Evolutionary conservation across 352 stramenopile species (phyloP).

Genomic region (Pythium insidiosum): DNA sequence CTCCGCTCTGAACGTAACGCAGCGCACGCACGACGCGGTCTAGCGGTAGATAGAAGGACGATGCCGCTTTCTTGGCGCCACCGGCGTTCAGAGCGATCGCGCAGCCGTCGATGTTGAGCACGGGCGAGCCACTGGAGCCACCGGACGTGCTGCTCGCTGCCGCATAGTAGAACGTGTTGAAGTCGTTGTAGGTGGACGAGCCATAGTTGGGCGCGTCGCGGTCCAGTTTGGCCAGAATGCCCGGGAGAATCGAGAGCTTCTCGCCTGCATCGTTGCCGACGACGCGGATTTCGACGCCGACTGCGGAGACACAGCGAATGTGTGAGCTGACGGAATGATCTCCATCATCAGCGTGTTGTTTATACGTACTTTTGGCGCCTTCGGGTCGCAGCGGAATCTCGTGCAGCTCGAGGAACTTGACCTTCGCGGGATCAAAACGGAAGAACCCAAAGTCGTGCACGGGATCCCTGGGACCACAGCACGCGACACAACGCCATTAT

Average conservation of each 20-base stretch:
- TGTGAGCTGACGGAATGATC: too few relatives aligned
- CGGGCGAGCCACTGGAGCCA: slow-evolving; percentile 83
- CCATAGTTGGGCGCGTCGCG: slow-evolving; percentile 87
- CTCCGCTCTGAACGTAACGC: slow-evolving; percentile 40
- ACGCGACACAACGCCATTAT: neutral
- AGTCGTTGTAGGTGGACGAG: slow-evolving; percentile 85
- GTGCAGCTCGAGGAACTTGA: slow-evolving; percentile 82
- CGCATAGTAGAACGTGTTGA: slow-evolving; percentile 91
- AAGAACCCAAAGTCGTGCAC: slow-evolving; percentile 93
- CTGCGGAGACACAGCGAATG: slow-evolving; percentile 15
- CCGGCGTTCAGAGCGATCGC: slow-evolving; percentile 90
- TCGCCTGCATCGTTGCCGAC: slow-evolving; percentile 90
- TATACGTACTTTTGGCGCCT: slow-evolving; percentile 52
- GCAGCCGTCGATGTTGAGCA: slow-evolving; percentile 82
- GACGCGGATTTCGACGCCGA: slow-evolving; percentile 88
- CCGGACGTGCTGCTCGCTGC: slow-evolving; percentile 84
- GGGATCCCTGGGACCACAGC: slow-evolving; percentile 80
- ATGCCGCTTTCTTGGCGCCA: slow-evolving; percentile 80
- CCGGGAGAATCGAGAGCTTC: slow-evolving; percentile 87
- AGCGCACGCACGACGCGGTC: slow-evolving; percentile 82
- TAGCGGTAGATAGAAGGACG: slow-evolving; percentile 88
- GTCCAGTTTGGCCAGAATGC: slow-evolving; percentile 87
- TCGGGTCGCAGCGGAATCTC: slow-evolving; percentile 86
- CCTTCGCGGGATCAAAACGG: slow-evolving; percentile 79
- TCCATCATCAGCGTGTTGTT: neutral